Evolutionary conservation across 2,329 filamentous ascomycete genomes (phyloP), one percentile per base, ranked within the genome.

Genomic region (Rhexocercosporidium sp.): DNA sequence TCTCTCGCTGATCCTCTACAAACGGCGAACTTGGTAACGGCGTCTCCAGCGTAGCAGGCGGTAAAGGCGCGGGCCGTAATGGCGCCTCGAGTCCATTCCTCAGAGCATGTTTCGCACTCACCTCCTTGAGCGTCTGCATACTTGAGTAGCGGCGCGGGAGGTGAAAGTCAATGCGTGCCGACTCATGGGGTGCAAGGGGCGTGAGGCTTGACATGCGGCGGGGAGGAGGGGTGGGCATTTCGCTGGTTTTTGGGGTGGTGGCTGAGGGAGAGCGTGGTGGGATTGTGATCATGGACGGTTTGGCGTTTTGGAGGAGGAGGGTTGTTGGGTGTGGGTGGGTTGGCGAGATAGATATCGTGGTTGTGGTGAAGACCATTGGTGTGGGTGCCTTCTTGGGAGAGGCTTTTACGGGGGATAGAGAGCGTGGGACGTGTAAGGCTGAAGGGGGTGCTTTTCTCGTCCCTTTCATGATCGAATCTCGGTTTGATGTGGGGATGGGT

Each of bases 101-200:
- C n/a, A 44, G 9, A 3, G 20, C 11, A 3, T 34, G 25, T 14
- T 64, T 57, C 37, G 66, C 62, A 25, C 49, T 44, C 34, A 31
- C 51, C 14, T 60, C 64, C 12, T 53, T 53, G 3, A 70, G 57
- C 5, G 46, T 47, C 59, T 69, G 69, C 69, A 70, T 71, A 57
- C 68, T 72, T n/a, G 71, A 67, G 20, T 64, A 67, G 1, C 70
- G 68, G 11, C 70, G 71, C 53, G 71, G 70, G 22, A 73, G 64
- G 25, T 72, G 63, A 39, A 71, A 69, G 22, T 74, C 68, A 1
- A 68, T 53, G 18, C 67, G 53, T 31, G 64, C 44, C 18, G 65
- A 49, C 47, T 71, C 62, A 14, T 59, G 25, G 1, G 70, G 66
- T 29, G 44, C 62, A 2, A 65, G 49, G 5, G 71, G 68, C 20